Percentiles rank a stretch among this genome's conserved stretches.
These are phyloP conservation scores for Nissolia schottii DNA, from an alignment of 306 rosid genomes.

Conservation along the genomic window DNA sequence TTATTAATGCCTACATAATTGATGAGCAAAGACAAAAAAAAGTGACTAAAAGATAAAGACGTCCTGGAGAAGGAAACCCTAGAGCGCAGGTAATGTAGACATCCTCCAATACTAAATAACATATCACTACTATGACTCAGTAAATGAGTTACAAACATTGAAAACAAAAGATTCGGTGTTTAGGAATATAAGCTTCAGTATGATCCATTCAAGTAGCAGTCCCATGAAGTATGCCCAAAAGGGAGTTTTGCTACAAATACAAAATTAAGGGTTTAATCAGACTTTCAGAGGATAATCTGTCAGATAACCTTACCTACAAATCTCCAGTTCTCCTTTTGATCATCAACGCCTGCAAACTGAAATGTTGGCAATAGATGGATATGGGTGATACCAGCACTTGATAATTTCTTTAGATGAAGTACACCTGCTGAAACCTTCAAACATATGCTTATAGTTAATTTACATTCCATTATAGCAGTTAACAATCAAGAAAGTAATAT, in stretches of 20 bases:
- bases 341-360: conserved; percentile 90
- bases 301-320: conserved; percentile 52
- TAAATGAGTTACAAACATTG: not conserved
- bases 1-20: not conserved
- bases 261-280: not conserved
- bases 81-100: not conserved
- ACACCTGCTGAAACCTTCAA: conserved; percentile 79
- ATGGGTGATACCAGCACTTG: conserved; percentile 82
- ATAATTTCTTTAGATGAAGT: conserved; percentile 74
- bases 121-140: not conserved
- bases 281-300: not conserved
- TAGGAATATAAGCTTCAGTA: not conserved
- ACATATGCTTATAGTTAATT: conserved; percentile 28
- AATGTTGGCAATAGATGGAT: conserved; percentile 84
- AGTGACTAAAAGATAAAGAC: not conserved
- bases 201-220: conserved; percentile 7
- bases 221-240: conserved; percentile 6
- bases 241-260: not conserved
- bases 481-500: not conserved
- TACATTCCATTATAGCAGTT: conserved; percentile 1
- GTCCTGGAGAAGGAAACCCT: not conserved
- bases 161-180: not conserved
- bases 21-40: not conserved
- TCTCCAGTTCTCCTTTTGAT: conserved; percentile 80
- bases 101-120: not conserved